Base-by-base conservation (phyloP, 768 basidiomycete genomes). In the Podaxis pistillaris region DNA sequence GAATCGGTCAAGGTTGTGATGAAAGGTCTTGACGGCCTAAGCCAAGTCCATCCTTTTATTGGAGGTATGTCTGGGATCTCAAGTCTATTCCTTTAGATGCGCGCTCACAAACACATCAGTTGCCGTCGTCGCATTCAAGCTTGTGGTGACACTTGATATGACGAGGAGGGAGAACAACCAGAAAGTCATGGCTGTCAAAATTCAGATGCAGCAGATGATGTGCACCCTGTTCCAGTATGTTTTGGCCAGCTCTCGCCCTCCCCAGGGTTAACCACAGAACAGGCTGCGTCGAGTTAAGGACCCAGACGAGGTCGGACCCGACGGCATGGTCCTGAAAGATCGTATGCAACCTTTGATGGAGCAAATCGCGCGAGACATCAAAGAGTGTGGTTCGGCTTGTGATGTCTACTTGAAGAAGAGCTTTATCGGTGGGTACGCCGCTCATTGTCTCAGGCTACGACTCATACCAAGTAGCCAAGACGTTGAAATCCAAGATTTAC, bases 171-270 rank as follows among this genome's bases (percentile, higher is more conserved):
- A 83, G 26, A 86, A 86, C 58, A 80, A 85, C 60, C 78, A 75
- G 60, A 83, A 82, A 63, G 75, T 84, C 7, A 61, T 78, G 1
- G 71, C 75, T 3, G 71, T 86, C 7, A 80, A 80, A 53, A 60
- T 79, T 4, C 78, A 82, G 64, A 86, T 86, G 82, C 76, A 74
- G 62, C 75, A 83, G 47, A 76, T 81, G 74, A 81, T 85, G 77
- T 59, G 68, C 13, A 74, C 73, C 1, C 75, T 85, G 19, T 72
- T 82, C 15, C 76, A 82, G 82, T 81, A 56, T 7, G 81, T 69
- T 2, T 11, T 28, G 19, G 22, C 24, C 9, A 12, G 9, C 24
- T 12, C 73, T 52, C 51, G 58, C 30, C 4, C 40, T 51, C 3
- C 59, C 22, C 5, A 15, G 74, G 22, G 15, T 28, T 26, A 52